Conservation (phyloP, 2,329 filamentous ascomycete genomes). For the Phaeosphaeria sp. region DNA sequence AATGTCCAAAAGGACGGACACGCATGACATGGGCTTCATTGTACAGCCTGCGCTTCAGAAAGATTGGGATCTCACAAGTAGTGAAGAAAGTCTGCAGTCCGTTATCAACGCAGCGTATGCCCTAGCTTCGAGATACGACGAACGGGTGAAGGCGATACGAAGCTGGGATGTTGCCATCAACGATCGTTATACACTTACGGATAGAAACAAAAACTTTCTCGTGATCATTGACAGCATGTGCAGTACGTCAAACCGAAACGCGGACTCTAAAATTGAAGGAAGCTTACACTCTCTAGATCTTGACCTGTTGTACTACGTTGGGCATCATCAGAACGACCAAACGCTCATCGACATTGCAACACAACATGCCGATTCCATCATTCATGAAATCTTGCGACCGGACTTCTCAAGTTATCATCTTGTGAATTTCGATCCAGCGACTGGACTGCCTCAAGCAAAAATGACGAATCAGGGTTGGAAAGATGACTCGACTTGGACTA, state of each 20-base stretch:
- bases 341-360: conserved; percentile 47
- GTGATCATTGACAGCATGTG: conserved; percentile 56
- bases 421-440: conserved; percentile 54
- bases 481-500: conserved; percentile 55
- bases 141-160: conserved; percentile 53
- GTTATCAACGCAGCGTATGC: conserved; percentile 55
- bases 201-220: conserved; percentile 47
- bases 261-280: no score
- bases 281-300: conserved; percentile 36
- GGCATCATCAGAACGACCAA: conserved; percentile 37
- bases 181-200: conserved; percentile 45
- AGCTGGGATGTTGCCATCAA: conserved; percentile 57
- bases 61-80: conserved; percentile 57
- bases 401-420: conserved; percentile 53
- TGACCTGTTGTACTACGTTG: conserved; percentile 49
- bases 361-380: conserved; percentile 47
- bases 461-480: conserved; percentile 58
- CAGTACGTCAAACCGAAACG: conserved; percentile 40
- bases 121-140: conserved; percentile 53
- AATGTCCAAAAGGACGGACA: conserved; percentile 54
- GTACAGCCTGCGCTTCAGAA: conserved; percentile 56
- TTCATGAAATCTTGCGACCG: conserved; percentile 43
- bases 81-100: conserved; percentile 48
- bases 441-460: conserved; percentile 53
- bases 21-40: conserved; percentile 64